Evolutionary conservation across 495 filamentous ascomycete genomes (phyloP).

Genomic region (Xylaria scruposa): DNA sequence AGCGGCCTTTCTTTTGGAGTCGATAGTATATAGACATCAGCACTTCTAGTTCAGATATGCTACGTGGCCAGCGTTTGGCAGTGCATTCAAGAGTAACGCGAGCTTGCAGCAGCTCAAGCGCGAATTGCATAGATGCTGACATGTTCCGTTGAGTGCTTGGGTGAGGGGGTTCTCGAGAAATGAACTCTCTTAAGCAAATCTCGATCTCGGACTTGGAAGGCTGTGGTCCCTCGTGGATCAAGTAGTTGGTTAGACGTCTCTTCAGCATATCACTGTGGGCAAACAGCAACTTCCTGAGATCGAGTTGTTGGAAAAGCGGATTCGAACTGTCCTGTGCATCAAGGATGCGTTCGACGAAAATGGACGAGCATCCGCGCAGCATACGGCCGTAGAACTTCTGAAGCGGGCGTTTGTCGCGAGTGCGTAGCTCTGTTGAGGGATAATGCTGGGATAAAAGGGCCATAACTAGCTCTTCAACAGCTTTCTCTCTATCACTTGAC

Average conservation of each 20-base stretch:
- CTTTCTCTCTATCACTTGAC: conserved; percentile 27
- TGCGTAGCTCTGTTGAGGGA: conserved; percentile 29
- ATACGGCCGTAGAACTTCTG: conserved; percentile 31
- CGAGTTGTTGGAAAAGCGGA: conserved; percentile 29
- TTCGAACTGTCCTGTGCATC: conserved; percentile 33
- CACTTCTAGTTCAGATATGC: conserved; percentile 24
- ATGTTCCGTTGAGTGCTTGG: conserved; percentile 25
- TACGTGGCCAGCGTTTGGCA: conserved; percentile 25
- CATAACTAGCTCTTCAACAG: conserved; percentile 30
- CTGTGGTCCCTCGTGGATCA: conserved; percentile 25
- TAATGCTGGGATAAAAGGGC: conserved; percentile 34
- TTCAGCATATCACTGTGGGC: conserved; percentile 29
- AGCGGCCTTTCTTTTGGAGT: conserved; percentile 19
- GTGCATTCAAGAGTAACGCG: conserved; percentile 15
- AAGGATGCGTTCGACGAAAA: conserved; percentile 28
- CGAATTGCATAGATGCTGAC: conserved; percentile 30
- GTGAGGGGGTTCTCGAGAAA: conserved; percentile 15
- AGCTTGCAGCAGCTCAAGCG: conserved; percentile 28
- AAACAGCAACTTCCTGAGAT: not conserved
- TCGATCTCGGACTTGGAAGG: conserved; percentile 25
- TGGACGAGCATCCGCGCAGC: conserved; percentile 31
- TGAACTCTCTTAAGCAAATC: conserved; percentile 23
- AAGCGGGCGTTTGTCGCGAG: conserved; percentile 33
- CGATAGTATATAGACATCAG: conserved; percentile 29
- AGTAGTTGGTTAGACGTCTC: conserved; percentile 24